These are phyloP conservation scores for Penicilliopsis zonata DNA, from an alignment of 495 filamentous ascomycete genomes.

Conservation along the genomic window DNA sequence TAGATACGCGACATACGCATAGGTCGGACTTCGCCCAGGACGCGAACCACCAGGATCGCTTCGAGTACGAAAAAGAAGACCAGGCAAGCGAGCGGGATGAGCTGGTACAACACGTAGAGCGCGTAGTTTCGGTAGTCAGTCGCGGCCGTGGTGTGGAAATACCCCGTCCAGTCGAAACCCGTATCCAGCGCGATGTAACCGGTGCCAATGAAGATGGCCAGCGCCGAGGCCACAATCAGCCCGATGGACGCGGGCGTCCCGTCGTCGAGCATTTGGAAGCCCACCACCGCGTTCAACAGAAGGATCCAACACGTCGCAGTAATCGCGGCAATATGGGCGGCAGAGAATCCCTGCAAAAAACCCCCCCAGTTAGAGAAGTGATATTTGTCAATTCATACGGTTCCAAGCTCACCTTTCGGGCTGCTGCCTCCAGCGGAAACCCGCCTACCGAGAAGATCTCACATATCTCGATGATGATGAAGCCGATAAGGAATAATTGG, in stretches of 20 bases:
- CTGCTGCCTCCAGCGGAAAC: slow-evolving; percentile 58
- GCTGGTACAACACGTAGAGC: slow-evolving; percentile 88
- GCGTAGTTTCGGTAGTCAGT: slow-evolving; percentile 61
- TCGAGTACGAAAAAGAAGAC: slow-evolving; percentile 76
- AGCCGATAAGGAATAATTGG: slow-evolving; percentile 82
- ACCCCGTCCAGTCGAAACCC: slow-evolving; percentile 70
- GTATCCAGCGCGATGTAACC: slow-evolving; percentile 96
- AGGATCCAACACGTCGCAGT: slow-evolving; percentile 83
- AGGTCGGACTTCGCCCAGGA: slow-evolving; percentile 76
- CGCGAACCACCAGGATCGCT: slow-evolving; percentile 63
- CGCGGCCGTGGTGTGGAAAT: slow-evolving; percentile 48
- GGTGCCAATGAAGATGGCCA: slow-evolving; percentile 71
- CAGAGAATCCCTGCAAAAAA: slow-evolving; percentile 64
- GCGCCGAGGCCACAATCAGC: slow-evolving; percentile 56
- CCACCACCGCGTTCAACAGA: slow-evolving; percentile 82
- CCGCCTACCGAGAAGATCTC: slow-evolving; percentile 93
- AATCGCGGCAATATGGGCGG: slow-evolving; percentile 85
- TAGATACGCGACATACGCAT: slow-evolving; percentile 79
- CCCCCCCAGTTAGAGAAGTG: slow-evolving; percentile 6
- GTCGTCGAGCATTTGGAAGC: slow-evolving; percentile 89
- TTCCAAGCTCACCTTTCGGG: slow-evolving; percentile 40
- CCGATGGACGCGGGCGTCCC: slow-evolving; percentile 76
- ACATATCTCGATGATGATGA: slow-evolving; percentile 81
- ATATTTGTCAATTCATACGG: background rate
- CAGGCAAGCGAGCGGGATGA: slow-evolving; percentile 80